Conservation (phyloP, 2,329 filamentous ascomycete genomes). For the Penicillium sp. region DNA sequence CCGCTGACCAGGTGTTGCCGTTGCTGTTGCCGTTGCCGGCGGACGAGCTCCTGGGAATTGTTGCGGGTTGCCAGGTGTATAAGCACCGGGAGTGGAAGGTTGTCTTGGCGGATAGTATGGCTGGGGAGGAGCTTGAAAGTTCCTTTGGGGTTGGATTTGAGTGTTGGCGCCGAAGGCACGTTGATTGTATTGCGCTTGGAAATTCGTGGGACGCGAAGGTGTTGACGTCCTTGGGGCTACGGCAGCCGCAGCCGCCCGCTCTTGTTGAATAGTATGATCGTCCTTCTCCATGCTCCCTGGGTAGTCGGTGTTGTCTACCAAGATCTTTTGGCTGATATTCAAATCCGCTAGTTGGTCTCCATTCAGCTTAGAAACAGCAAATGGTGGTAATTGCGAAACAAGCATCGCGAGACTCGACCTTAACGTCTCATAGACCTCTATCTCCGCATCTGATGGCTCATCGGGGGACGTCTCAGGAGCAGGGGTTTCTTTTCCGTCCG, state of each 20-base stretch:
- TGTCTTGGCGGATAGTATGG: constrained; percentile 39
- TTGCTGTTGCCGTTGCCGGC: constrained; percentile 39
- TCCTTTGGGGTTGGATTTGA: constrained; percentile 32
- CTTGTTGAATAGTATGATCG: constrained; percentile 62
- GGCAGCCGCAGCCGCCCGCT: constrained; percentile 40
- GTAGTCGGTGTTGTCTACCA: constrained; percentile 74
- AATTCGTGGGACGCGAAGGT: constrained; percentile 38
- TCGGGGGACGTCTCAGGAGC: constrained; percentile 48
- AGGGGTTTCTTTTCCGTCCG: constrained; percentile 34
- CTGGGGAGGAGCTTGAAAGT: constrained; percentile 35
- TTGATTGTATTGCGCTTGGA: constrained; percentile 41
- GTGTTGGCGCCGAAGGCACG: constrained; percentile 37
- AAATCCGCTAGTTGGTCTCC: constrained; percentile 84
- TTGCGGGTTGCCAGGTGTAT: constrained; percentile 38
- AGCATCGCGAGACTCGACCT: constrained; percentile 76
- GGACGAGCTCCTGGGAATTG: constrained; percentile 37
- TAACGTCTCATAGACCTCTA: constrained; percentile 70
- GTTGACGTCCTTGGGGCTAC: constrained; percentile 38
- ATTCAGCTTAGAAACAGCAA: constrained; percentile 82
- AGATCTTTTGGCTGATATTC: constrained; percentile 77
- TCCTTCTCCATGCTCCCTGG: constrained; percentile 85
- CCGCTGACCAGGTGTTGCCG: constrained; percentile 43
- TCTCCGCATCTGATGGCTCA: constrained; percentile 61
- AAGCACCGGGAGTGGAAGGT: constrained; percentile 36
- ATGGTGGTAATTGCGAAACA: constrained; percentile 77